A percentile compares a stretch with the other conserved stretches of the same genome.
phyloP scores from a whole-genome alignment of 1,139 yeast species.

The Candida dubliniensis region DNA sequence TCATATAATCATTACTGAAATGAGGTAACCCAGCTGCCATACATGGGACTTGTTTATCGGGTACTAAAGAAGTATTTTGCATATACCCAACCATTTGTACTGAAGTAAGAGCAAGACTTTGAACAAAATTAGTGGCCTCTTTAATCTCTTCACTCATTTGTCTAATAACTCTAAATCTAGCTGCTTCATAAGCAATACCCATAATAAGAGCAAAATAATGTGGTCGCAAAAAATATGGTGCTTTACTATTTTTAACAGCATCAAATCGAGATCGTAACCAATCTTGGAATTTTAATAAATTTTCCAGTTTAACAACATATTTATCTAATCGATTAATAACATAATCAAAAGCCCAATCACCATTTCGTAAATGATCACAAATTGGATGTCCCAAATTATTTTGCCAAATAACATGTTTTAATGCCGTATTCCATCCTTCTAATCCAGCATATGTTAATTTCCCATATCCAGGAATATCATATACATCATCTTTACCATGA shows the following conservation, averaged over 20 bases:
- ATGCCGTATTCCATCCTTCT: conserved; percentile 85
- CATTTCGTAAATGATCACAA: conserved; percentile 76
- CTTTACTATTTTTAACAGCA: conserved; percentile 47
- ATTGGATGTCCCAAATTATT: conserved; percentile 85
- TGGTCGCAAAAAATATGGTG: conserved; percentile 82
- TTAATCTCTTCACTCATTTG: conserved; percentile 57
- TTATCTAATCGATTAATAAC: conserved; percentile 61
- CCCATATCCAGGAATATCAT: conserved; percentile 73
- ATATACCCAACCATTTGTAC: conserved; percentile 82
- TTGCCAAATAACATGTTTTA: conserved; percentile 59
- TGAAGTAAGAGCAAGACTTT: conserved; percentile 76
- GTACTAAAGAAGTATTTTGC: conserved; percentile 74
- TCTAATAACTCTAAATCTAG: conserved; percentile 64
- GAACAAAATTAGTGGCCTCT: conserved; percentile 69
- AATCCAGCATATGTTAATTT: conserved; percentile 81
- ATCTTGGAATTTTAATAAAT: conserved; percentile 51
- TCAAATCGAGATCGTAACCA: conserved; percentile 74
- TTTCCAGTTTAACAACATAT: conserved; percentile 46
- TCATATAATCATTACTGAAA: conserved; percentile 84
- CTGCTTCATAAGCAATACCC: conserved; percentile 81
- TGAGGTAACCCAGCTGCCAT: conserved; percentile 98
- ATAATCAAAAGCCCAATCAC: conserved; percentile 89
- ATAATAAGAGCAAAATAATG: conserved; percentile 80
- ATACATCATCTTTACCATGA: conserved; percentile 68
- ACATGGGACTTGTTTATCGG: conserved; percentile 63